Evolutionary conservation across 306 rosid genomes (phyloP).

Genomic region (Dalbergia cochinchinensis): DNA sequence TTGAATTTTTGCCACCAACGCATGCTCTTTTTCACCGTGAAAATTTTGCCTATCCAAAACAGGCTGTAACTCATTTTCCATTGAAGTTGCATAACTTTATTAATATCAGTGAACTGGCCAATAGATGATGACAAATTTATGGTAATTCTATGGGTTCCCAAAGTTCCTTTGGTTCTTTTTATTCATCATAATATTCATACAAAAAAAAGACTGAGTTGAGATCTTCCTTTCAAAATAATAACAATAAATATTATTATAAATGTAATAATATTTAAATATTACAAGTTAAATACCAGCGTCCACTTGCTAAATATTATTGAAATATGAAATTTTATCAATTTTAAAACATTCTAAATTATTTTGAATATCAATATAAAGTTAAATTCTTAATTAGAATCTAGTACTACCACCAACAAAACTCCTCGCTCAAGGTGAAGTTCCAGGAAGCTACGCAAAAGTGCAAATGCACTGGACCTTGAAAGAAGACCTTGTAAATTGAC

Average conservation of each 20-base stretch:
- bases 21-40: too few relatives aligned
- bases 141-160: neutral
- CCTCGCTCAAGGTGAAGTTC: neutral
- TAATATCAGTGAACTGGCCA: neutral
- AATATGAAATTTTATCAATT: too few relatives aligned
- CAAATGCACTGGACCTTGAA: neutral
- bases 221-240: neutral
- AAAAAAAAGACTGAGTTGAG: neutral
- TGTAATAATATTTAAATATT: too few relatives aligned
- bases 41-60: too few relatives aligned
- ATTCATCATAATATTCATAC: too few relatives aligned
- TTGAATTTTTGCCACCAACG: too few relatives aligned
- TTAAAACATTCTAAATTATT: too few relatives aligned
- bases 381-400: too few relatives aligned
- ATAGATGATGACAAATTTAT: neutral
- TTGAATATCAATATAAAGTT: too few relatives aligned
- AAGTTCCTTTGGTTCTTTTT: neutral
- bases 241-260: too few relatives aligned
- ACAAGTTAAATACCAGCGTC: neutral
- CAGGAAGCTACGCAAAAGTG: neutral
- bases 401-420: neutral
- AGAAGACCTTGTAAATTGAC: neutral
- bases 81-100: neutral
- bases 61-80: neutral
- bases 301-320: neutral